Conservation (phyloP, 331 rosid species). For the Arachis monticola region DNA sequence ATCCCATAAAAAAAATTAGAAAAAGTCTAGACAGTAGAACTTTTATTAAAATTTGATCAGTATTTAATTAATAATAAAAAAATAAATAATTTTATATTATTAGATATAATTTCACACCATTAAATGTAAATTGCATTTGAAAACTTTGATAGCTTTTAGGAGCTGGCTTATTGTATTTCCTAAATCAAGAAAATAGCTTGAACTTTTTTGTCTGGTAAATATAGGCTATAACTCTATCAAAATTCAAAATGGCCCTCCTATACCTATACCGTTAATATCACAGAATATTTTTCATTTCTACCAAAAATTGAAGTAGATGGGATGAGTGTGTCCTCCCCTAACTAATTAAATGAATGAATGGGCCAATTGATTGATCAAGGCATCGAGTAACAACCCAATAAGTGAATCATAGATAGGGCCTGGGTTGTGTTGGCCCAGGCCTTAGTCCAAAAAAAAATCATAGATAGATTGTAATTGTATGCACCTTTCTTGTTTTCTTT, state of each 20-base stretch:
- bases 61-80: no score
- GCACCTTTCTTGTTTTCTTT: not conserved
- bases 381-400: conserved; percentile 10
- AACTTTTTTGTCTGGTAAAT: not conserved
- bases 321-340: conserved; percentile 22
- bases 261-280: conserved; percentile 14
- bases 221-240: not conserved
- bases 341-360: conserved; percentile 35
- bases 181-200: conserved; percentile 9
- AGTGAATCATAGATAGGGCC: not conserved
- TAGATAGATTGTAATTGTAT: not conserved
- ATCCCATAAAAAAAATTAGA: not conserved
- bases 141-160: not conserved
- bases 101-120: not conserved
- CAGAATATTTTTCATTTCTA: conserved; percentile 1
- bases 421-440: not conserved
- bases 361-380: conserved; percentile 3
- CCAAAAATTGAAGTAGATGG: conserved; percentile 6
- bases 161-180: conserved; percentile 10
- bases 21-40: not conserved
- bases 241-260: not conserved
- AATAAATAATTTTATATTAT: no score
- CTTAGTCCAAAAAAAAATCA: not conserved
- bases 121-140: not conserved
- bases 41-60: not conserved